Evolutionary conservation across 352 stramenopile genomes (phyloP).

Genomic region (Blastocystis sp.): DNA sequence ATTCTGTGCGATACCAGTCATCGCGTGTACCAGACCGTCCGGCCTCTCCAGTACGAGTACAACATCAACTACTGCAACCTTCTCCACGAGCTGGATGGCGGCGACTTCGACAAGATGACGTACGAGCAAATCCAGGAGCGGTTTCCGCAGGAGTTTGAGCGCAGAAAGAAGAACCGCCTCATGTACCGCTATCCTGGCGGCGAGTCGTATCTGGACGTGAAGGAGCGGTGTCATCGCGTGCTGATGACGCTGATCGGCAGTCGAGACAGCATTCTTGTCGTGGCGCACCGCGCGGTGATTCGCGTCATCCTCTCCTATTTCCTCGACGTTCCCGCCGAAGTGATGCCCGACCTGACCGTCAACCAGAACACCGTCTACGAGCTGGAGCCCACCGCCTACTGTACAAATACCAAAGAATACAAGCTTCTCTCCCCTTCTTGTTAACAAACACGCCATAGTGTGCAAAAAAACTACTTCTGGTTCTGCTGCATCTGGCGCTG

Average conservation of each 20-base stretch:
- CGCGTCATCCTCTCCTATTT: conserved; percentile 71
- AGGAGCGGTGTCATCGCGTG: conserved; percentile 86
- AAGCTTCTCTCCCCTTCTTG: conserved; percentile 6
- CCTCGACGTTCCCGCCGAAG: conserved; percentile 31
- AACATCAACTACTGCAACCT: conserved; percentile 82
- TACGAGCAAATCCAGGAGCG: conserved; percentile 83
- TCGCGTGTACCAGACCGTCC: conserved; percentile 55
- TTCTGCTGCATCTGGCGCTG: background rate
- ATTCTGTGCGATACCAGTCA: conserved; percentile 70
- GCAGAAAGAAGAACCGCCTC: conserved; percentile 87
- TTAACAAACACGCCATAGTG: conserved; percentile 6
- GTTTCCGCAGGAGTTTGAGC: conserved; percentile 86
- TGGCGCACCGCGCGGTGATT: conserved; percentile 62
- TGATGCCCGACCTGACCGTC: conserved; percentile 38
- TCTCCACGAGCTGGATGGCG: conserved; percentile 87
- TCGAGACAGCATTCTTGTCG: conserved; percentile 79
- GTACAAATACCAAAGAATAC: conserved; percentile 66
- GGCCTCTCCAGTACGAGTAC: conserved; percentile 73
- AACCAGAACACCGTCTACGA: conserved; percentile 61
- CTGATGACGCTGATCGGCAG: conserved; percentile 86
- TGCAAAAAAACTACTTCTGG: background rate
- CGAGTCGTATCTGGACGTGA: conserved; percentile 91
- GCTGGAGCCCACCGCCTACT: conserved; percentile 64
- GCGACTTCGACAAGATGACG: conserved; percentile 87
- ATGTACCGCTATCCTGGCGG: conserved; percentile 86